phyloP scores from a whole-genome alignment of 345 rosid species.

The Acer campestre region DNA sequence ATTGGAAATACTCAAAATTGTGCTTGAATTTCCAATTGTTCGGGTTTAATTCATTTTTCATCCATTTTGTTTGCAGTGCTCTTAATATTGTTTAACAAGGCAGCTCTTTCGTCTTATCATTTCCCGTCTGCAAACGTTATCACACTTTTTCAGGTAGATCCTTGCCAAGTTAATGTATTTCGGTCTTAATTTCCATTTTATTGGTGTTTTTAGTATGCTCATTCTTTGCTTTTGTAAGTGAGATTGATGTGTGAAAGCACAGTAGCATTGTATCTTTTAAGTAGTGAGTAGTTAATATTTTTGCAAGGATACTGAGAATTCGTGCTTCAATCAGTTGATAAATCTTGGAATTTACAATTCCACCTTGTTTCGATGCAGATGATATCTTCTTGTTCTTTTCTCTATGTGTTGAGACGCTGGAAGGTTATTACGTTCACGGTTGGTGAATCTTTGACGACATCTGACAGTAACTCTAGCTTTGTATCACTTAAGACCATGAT shows the following conservation, averaged over 20 bases:
- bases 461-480: slow-evolving; percentile 51
- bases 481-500: slow-evolving; percentile 69
- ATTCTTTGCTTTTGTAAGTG: not conserved
- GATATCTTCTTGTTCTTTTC: slow-evolving; percentile 74
- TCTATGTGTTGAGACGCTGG: slow-evolving; percentile 66
- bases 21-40: not conserved
- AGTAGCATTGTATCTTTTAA: not conserved
- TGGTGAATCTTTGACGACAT: slow-evolving; percentile 51
- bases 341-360: not conserved
- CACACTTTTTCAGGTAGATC: slow-evolving; percentile 82
- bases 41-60: not conserved
- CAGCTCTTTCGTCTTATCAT: slow-evolving; percentile 89
- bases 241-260: not conserved
- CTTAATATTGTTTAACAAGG: slow-evolving; percentile 91
- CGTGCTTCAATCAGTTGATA: not conserved
- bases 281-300: not conserved
- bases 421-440: slow-evolving; percentile 66
- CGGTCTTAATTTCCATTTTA: not conserved
- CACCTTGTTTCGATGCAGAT: slow-evolving; percentile 46
- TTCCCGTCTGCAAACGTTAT: slow-evolving; percentile 90
- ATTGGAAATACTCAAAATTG: not conserved
- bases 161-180: not conserved
- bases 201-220: not conserved
- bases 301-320: not conserved
- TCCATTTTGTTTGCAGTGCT: slow-evolving; percentile 57